Evolutionary conservation across 1,139 yeast species (phyloP).

Genomic region (Kurtzmaniella quercitrusa): DNA sequence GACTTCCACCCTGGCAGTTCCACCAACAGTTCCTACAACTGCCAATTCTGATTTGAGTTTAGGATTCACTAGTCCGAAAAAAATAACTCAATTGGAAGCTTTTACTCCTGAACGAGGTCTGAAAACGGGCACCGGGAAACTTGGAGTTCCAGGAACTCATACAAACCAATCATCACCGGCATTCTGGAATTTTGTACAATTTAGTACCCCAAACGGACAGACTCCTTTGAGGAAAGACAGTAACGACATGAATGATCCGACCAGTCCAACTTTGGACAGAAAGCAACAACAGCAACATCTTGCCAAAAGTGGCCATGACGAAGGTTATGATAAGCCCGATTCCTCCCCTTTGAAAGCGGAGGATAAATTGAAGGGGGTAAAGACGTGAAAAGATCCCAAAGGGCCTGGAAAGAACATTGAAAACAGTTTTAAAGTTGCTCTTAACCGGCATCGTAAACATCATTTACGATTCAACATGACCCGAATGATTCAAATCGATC

Average conservation of each 20-base stretch:
- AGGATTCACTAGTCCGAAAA: constrained; percentile 49
- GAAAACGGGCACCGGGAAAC: constrained; percentile 22
- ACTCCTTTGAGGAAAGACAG: constrained; percentile 39
- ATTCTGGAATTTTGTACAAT: constrained; percentile 74
- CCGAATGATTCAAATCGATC: too few relatives aligned
- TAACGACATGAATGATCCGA: constrained; percentile 34
- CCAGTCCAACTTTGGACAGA: constrained; percentile 39
- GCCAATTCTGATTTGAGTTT: constrained; percentile 25
- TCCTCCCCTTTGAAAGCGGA: constrained; percentile 15
- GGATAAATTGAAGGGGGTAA: constrained; percentile 4
- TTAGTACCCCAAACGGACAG: constrained; percentile 62
- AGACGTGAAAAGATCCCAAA: not conserved
- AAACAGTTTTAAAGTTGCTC: too few relatives aligned
- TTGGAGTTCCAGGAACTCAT: constrained; percentile 17
- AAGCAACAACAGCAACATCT: constrained; percentile 12
- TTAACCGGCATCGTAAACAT: too few relatives aligned
- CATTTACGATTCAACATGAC: too few relatives aligned
- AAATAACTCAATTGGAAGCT: constrained; percentile 67
- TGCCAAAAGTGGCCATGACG: constrained; percentile 1
- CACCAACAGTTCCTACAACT: constrained; percentile 1
- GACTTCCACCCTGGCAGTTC: constrained; percentile 7
- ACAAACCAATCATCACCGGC: constrained; percentile 63
- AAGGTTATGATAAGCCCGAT: constrained; percentile 11
- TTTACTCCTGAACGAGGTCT: constrained; percentile 80
- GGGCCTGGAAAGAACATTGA: too few relatives aligned